These are phyloP conservation scores for Intubia oerlemansii DNA, from an alignment of 2,329 filamentous ascomycete genomes.

Conservation along the genomic window DNA sequence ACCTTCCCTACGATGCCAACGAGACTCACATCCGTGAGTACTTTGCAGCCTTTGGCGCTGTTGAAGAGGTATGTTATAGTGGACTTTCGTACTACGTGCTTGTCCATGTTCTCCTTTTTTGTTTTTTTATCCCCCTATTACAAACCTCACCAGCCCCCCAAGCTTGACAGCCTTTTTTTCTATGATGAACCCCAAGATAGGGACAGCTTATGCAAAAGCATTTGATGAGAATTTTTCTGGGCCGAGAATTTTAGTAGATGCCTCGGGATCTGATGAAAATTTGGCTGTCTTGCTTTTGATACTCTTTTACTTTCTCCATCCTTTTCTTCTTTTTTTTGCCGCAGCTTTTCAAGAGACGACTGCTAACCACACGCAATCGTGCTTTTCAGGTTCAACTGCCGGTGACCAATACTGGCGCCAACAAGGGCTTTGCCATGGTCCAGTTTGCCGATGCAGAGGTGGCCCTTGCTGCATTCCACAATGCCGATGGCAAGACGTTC, in stretches of 20 bases:
- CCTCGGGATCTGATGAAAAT: constrained; percentile 55
- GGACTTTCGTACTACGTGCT: not conserved
- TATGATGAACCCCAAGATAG: constrained; percentile 99
- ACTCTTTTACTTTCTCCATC: not conserved
- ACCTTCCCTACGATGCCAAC: constrained; percentile 61
- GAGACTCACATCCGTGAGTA: constrained; percentile 55
- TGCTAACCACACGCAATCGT: too few species aligned
- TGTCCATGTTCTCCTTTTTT: not conserved
- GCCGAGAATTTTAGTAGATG: constrained; percentile 99
- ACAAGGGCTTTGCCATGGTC: constrained; percentile 82
- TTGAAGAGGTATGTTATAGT: constrained; percentile 65
- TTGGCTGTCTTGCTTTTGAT: constrained; percentile 1
- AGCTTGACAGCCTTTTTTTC: too few species aligned
- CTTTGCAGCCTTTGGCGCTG: constrained; percentile 50
- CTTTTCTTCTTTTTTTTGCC: not conserved
- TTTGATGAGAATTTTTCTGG: constrained; percentile 71
- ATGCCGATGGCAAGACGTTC: constrained; percentile 67
- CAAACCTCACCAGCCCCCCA: constrained; percentile 1
- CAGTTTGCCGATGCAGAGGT: constrained; percentile 51
- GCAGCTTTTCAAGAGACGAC: too few species aligned
- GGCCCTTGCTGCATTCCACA: constrained; percentile 59
- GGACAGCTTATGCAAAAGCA: constrained; percentile 97
- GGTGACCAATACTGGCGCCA: constrained; percentile 46
- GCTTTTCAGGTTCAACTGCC: constrained; percentile 92
- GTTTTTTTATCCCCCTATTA: not conserved